Base-by-base conservation (phyloP, 176 grass and related monocot species). In the Aechmea fasciata region DNA sequence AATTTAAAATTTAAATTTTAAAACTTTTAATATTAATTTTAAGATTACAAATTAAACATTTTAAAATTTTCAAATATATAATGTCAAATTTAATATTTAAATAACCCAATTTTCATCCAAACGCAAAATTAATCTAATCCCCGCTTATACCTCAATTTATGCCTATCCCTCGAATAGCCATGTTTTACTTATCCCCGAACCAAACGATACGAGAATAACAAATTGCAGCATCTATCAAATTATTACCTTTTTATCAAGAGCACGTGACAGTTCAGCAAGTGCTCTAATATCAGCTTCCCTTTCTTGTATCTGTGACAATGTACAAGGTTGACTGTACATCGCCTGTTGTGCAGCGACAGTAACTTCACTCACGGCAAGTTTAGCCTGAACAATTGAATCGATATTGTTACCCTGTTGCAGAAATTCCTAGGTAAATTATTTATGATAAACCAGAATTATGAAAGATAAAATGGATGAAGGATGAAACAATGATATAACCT, bases 201-300 rank as follows among this genome's bases (percentile, higher is more conserved):
- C 22, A 23, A 23, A 23, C 22, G 22, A 1, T 23, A 23, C 7
- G 12, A 65, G 22, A 65, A 12, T 14, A 13, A 41, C 23, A 12
- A 69, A 52, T 14, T 69, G 57, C 11, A 14, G 13, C 7, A 41
- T 25, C 18, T n/a, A 52, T 15, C 11, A 8, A 9, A 18, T 8
- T 18, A 29, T 80, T 75, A 72, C 89, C 89, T 91, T 91, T 80
- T 91, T 91, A 85, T 91, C 89, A 71, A 99, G 89, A 73, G 86
- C 89, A 65, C 87, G 89, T 59, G 94, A 97, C 48, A 99, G 77
- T 52, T 99, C 94, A 78, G 89, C 89, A 83, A 99, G 94, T 48
- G 90, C 94, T 83, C 82, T 87, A 81, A 99, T 88, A 79, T 99
- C 94, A 73, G 94, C 94, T 76, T 99, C 94, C 75, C 90, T 90